These are phyloP conservation scores for Suhomyces bolitotheri DNA, from an alignment of 1,139 yeast species.

Conservation along the genomic window DNA sequence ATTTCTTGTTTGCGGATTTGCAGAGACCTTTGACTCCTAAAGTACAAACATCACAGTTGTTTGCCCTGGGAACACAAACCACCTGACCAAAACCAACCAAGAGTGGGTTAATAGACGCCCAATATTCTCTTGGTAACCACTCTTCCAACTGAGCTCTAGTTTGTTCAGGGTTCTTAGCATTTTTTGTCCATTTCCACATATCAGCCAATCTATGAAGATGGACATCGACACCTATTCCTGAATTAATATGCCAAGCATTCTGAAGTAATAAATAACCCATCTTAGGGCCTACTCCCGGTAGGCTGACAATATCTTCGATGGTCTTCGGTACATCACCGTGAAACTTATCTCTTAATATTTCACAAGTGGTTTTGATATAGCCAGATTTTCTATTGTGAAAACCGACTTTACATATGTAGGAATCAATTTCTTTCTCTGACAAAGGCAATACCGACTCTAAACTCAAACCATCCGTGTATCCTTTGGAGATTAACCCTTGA, in stretches of 20 bases:
- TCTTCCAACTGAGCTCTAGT: conserved; percentile 67
- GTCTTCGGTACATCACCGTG: conserved; percentile 71
- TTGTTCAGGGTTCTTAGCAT: conserved; percentile 66
- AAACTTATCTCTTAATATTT: conserved; percentile 50
- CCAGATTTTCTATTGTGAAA: conserved; percentile 79
- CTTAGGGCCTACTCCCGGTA: conserved; percentile 96
- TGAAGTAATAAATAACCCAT: conserved; percentile 86
- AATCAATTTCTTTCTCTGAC: conserved; percentile 59
- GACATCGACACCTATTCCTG: conserved; percentile 92
- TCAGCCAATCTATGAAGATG: conserved; percentile 82
- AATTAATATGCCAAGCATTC: conserved; percentile 72
- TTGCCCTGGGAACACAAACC: conserved; percentile 71
- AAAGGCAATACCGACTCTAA: conserved; percentile 41
- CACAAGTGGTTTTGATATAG: conserved; percentile 65
- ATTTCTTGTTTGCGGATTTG: conserved; percentile 47
- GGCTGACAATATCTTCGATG: conserved; percentile 59
- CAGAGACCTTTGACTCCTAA: conserved; percentile 55
- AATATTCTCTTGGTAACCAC: conserved; percentile 72
- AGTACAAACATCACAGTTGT: conserved; percentile 74
- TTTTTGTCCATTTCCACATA: conserved; percentile 77
- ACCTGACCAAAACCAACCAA: conserved; percentile 94
- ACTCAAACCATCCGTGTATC: conserved; percentile 34
- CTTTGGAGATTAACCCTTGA: conserved; percentile 34
- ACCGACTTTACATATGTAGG: conserved; percentile 76
- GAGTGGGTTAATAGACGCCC: conserved; percentile 85